Evolutionary conservation across 768 basidiomycete species (phyloP).

Genomic region (Mycena venus): DNA sequence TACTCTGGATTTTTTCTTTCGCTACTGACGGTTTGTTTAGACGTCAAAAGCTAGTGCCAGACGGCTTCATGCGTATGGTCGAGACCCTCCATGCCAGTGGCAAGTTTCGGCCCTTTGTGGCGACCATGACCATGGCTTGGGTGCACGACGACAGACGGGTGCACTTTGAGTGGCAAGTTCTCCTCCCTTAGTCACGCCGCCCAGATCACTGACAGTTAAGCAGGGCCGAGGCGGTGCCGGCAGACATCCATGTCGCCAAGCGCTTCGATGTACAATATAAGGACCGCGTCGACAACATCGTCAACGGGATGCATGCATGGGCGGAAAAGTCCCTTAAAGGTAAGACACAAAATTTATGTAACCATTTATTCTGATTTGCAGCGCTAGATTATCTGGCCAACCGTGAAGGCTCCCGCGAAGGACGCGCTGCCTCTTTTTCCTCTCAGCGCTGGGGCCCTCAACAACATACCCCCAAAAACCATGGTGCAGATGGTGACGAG

Average conservation of each 20-base stretch:
- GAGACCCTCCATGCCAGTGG: neutral
- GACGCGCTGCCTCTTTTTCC: too few relatives aligned
- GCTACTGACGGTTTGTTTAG: neutral
- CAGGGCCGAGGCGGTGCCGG: constrained; percentile 12
- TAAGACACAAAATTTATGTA: neutral
- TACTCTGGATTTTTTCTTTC: too few relatives aligned
- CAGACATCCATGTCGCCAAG: neutral
- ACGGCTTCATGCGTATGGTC: neutral
- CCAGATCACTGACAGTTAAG: too few relatives aligned
- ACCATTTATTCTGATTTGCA: neutral
- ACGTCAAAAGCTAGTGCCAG: neutral
- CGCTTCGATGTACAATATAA: neutral
- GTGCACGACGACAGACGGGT: neutral
- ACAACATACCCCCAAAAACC: too few relatives aligned
- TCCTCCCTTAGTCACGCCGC: too few relatives aligned
- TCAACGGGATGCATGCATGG: constrained; percentile 2
- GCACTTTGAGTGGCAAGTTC: too few relatives aligned
- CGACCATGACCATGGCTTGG: constrained; percentile 8
- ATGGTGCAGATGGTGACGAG: too few relatives aligned
- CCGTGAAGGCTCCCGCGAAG: too few relatives aligned
- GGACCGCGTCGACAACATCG: neutral
- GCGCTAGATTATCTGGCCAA: too few relatives aligned
- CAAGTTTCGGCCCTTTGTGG: constrained; percentile 17
- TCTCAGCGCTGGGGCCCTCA: too few relatives aligned
- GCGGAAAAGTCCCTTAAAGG: too few relatives aligned